Conservation (phyloP, 768 basidiomycete species). For the Tulasnella sp. region DNA sequence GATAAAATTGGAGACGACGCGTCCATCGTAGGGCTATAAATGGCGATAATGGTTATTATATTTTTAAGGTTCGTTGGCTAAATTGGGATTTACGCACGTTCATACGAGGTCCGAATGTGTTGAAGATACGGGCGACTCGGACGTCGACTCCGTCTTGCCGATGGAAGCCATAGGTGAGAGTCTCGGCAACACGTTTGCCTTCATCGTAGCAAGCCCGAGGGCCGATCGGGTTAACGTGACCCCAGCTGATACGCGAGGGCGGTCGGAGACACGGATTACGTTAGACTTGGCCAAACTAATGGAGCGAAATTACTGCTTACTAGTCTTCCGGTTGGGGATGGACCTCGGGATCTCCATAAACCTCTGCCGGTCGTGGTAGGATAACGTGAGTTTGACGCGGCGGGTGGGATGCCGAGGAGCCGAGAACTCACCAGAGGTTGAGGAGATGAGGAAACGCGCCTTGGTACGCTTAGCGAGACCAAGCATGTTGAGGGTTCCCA, state of each 20-base stretch:
- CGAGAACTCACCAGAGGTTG: constrained; percentile 72
- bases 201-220: constrained; percentile 99
- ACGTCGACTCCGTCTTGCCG: constrained; percentile 94
- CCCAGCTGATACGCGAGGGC: constrained; percentile 61
- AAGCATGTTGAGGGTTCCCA: constrained; percentile 98
- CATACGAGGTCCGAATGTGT: constrained; percentile 66
- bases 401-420: neutral
- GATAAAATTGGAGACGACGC: constrained; percentile 98
- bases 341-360: constrained; percentile 97
- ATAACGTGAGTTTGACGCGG: neutral
- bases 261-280: constrained; percentile 4
- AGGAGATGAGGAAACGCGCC: constrained; percentile 92
- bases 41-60: neutral
- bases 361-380: constrained; percentile 50
- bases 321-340: constrained; percentile 97
- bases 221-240: constrained; percentile 97
- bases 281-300: constrained; percentile 23
- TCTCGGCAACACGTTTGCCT: constrained; percentile 98
- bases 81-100: constrained; percentile 3
- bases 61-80: neutral
- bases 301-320: constrained; percentile 46
- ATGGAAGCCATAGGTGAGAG: constrained; percentile 92
- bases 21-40: constrained; percentile 78
- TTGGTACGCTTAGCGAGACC: constrained; percentile 96
- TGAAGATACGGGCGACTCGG: constrained; percentile 97